A percentile compares a stretch with the other conserved stretches of the same genome.
Evolutionary conservation across 768 basidiomycete genomes (phyloP).

Genomic region (Tylopilus plumbeoviolaceoides): DNA sequence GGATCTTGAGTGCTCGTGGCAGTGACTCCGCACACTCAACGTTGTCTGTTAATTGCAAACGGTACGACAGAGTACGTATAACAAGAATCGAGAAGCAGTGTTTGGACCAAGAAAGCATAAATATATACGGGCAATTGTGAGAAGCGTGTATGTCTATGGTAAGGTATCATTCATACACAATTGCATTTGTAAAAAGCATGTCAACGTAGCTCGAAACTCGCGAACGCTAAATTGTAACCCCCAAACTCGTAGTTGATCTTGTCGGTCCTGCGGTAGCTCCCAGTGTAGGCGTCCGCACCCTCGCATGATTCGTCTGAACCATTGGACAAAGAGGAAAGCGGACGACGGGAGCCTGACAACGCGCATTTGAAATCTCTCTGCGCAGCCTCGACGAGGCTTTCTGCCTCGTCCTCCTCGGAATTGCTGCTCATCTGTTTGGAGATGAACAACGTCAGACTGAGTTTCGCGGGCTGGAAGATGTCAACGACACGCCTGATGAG

Average conservation of each 20-base stretch:
- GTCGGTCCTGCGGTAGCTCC: conserved; percentile 77
- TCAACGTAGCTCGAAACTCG: conserved; percentile 68
- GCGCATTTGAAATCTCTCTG: conserved; percentile 73
- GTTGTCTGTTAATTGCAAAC: conserved; percentile 17
- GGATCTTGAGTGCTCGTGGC: not conserved
- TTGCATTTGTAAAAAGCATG: conserved; percentile 7
- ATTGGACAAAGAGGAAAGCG: conserved; percentile 21
- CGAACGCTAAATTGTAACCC: conserved; percentile 86
- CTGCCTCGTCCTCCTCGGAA: conserved; percentile 43
- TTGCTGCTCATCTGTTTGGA: conserved; percentile 53
- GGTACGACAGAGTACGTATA: conserved; percentile 16
- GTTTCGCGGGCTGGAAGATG: conserved; percentile 87
- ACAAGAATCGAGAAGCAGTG: conserved; percentile 6
- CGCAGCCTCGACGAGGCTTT: conserved; percentile 62
- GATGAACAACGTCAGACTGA: conserved; percentile 89
- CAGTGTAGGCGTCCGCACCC: conserved; percentile 17
- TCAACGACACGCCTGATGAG: conserved; percentile 84
- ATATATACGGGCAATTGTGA: conserved; percentile 12
- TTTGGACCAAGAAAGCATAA: conserved; percentile 9
- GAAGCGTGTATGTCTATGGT: conserved; percentile 19
- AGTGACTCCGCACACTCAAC: conserved; percentile 11
- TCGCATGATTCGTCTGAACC: conserved; percentile 14
- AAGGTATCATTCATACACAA: conserved; percentile 18
- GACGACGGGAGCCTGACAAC: conserved; percentile 36
- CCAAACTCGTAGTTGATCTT: conserved; percentile 99